A percentile compares a stretch with the other conserved stretches of the same genome.
These are phyloP conservation scores for Pichia sp. DNA, from an alignment of 1,139 yeast species.

Conservation along the genomic window DNA sequence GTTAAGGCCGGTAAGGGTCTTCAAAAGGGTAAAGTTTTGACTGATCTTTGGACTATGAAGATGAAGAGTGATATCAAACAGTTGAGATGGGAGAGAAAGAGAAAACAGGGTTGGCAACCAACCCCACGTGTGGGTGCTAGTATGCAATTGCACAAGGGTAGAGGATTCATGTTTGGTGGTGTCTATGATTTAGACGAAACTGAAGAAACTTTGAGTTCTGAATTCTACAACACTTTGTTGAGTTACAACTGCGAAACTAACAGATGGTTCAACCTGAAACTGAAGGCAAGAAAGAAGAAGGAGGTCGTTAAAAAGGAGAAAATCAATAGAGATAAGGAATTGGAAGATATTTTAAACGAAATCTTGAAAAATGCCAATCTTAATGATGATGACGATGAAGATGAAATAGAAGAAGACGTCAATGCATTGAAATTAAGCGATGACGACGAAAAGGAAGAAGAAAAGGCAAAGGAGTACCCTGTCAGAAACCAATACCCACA, in stretches of 20 bases:
- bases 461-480: slow-evolving; percentile 46
- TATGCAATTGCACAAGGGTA: slow-evolving; percentile 83
- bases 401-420: slow-evolving; percentile 36
- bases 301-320: slow-evolving; percentile 45
- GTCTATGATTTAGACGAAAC: slow-evolving; percentile 95
- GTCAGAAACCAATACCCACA: slow-evolving; percentile 71
- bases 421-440: neutral
- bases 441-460: slow-evolving; percentile 37
- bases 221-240: slow-evolving; percentile 76
- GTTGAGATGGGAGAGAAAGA: slow-evolving; percentile 84
- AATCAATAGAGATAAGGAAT: slow-evolving; percentile 70
- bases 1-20: slow-evolving; percentile 87
- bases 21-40: slow-evolving; percentile 89
- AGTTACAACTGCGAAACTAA: slow-evolving; percentile 85
- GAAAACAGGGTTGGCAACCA: slow-evolving; percentile 87
- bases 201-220: slow-evolving; percentile 85
- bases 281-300: slow-evolving; percentile 62
- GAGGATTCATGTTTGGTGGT: slow-evolving; percentile 95
- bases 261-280: slow-evolving; percentile 78
- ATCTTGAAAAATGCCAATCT: slow-evolving; percentile 69
- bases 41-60: slow-evolving; percentile 84
- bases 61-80: slow-evolving; percentile 86
- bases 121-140: slow-evolving; percentile 95
- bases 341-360: slow-evolving; percentile 75
- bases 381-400: slow-evolving; percentile 51